Evolutionary conservation across 1,284 basidiomycete genomes (phyloP).

Genomic region (Leccinum subfulvum): DNA sequence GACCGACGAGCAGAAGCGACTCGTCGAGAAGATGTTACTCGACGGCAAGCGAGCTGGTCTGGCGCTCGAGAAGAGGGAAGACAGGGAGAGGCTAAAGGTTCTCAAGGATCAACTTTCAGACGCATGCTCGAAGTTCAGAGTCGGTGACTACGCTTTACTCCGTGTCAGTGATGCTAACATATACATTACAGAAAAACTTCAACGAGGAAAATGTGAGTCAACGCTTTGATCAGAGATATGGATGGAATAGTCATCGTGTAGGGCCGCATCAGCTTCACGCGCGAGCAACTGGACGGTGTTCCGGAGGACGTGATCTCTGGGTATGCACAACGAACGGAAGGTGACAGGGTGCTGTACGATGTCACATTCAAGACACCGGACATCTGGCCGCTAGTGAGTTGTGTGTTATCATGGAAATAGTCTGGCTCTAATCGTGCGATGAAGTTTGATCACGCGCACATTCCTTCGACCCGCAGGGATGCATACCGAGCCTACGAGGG

Average conservation of each 20-base stretch:
- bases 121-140: constrained; percentile 70
- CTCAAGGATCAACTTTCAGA: constrained; percentile 72
- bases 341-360: constrained; percentile 57
- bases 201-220: constrained; percentile 75
- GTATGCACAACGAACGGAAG: constrained; percentile 62
- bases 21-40: constrained; percentile 76
- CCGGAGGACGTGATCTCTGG: constrained; percentile 75
- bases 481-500: constrained; percentile 66
- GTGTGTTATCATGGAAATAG: not conserved
- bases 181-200: constrained; percentile 68
- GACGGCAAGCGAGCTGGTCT: constrained; percentile 77
- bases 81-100: constrained; percentile 50
- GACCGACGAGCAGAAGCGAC: constrained; percentile 63
- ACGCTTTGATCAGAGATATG: not conserved
- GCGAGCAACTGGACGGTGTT: constrained; percentile 75
- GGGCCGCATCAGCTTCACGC: constrained; percentile 64
- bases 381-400: constrained; percentile 68
- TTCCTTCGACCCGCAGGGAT: constrained; percentile 61
- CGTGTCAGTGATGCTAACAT: not conserved
- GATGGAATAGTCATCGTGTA: constrained; percentile 25
- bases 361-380: constrained; percentile 59
- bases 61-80: constrained; percentile 62
- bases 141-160: constrained; percentile 34
- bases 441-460: constrained; percentile 73
- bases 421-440: not conserved